Conservation (phyloP, 164 flowering plant genomes). For the Tetracentron sinense region DNA sequence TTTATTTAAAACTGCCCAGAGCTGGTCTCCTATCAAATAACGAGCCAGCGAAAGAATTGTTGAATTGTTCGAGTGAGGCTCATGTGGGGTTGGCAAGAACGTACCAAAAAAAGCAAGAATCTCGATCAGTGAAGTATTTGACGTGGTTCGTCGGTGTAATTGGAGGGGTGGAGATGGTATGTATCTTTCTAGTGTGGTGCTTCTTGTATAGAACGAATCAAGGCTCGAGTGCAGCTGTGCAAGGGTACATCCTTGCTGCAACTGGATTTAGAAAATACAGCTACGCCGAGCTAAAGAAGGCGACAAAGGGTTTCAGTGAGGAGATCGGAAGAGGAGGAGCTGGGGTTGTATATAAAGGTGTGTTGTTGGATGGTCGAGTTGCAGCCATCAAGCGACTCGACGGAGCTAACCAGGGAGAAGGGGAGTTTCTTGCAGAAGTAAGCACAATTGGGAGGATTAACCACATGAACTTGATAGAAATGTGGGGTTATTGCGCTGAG, state of each 20-base stretch:
- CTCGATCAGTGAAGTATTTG: conserved; percentile 6
- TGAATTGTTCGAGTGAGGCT: background rate
- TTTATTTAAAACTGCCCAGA: conserved; percentile 18
- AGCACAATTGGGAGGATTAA: conserved; percentile 26
- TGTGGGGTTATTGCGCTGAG: conserved; percentile 34
- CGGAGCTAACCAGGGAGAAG: conserved; percentile 24
- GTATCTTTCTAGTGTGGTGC: conserved; percentile 13
- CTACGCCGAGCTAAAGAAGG: conserved; percentile 25
- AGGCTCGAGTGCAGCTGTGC: background rate
- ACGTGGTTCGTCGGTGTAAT: conserved; percentile 5
- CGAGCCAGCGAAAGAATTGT: background rate
- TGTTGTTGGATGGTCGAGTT: conserved; percentile 4
- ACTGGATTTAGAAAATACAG: conserved; percentile 24
- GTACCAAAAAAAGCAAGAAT: background rate
- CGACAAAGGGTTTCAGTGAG: conserved; percentile 16
- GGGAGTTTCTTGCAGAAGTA: conserved; percentile 25
- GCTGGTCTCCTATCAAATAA: background rate
- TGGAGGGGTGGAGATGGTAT: conserved; percentile 17
- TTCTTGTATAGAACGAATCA: background rate
- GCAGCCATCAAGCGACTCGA: conserved; percentile 25
- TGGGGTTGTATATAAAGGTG: conserved; percentile 28
- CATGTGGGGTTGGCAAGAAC: background rate
- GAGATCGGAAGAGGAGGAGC: conserved; percentile 27
- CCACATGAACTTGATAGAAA: conserved; percentile 33
- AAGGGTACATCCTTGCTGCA: conserved; percentile 9